phyloP scores from a whole-genome alignment of 208 protist species.

The Acanthamoeba triangularis region DNA sequence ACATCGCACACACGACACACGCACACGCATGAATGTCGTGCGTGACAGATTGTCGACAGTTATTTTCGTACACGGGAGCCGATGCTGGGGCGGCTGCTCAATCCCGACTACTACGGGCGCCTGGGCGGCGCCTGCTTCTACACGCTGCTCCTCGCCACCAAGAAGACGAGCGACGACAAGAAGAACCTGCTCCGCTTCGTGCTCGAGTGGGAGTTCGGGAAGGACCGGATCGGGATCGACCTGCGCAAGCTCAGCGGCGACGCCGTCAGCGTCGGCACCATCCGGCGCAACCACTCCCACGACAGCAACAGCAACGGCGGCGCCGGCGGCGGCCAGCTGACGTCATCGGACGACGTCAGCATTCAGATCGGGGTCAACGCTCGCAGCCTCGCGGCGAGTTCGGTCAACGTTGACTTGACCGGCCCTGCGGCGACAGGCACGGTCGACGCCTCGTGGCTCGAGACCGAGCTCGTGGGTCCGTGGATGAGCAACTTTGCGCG shows the following conservation, averaged over 20 bases:
- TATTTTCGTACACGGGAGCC: slow-evolving; percentile 63
- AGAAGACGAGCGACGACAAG: slow-evolving; percentile 58
- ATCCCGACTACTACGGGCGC: slow-evolving; percentile 64
- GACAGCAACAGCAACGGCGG: neutral
- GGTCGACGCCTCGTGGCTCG: slow-evolving; percentile 6
- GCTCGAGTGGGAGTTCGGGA: slow-evolving; percentile 67
- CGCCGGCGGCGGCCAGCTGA: neutral
- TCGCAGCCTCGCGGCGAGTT: neutral
- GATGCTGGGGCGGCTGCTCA: slow-evolving; percentile 20
- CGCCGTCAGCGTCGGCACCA: neutral
- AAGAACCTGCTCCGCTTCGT: slow-evolving; percentile 60
- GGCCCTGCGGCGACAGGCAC: neutral
- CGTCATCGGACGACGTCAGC: neutral
- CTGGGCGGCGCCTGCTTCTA: slow-evolving; percentile 63
- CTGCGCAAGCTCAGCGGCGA: neutral
- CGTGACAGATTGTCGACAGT: slow-evolving; percentile 11
- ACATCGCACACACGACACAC: neutral
- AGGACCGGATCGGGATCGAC: slow-evolving; percentile 1
- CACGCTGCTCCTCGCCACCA: slow-evolving; percentile 42
- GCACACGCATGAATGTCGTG: neutral
- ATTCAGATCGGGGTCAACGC: slow-evolving; percentile 34
- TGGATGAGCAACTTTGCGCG: slow-evolving; percentile 54
- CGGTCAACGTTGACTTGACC: neutral
- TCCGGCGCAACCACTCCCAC: neutral
- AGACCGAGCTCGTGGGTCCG: slow-evolving; percentile 34